Evolutionary conservation across 2,329 filamentous ascomycete species (phyloP), one percentile per base, ranked within the genome.

Genomic region (Penicillium sp.): DNA sequence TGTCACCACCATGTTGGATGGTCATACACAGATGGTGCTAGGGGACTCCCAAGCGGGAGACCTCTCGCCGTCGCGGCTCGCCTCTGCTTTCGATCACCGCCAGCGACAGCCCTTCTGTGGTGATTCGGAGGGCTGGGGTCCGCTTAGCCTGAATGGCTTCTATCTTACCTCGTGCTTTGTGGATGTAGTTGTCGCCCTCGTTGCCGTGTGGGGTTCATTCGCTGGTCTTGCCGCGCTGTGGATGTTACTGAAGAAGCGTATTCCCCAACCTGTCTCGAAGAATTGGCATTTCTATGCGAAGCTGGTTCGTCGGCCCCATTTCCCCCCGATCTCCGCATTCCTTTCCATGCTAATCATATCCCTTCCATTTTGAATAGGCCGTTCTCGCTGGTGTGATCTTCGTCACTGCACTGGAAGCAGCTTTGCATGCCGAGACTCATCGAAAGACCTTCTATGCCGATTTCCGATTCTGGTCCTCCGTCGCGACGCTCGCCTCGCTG

Each of bases 131-230:
- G 96, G 95, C 71, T 99, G 95, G 95, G 96, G 96, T 1, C 95
- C 95, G 25, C 75, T 99, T 74, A 97, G 93, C 78, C 88, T 89
- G 38, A 83, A 88, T 68, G 85, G 94, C 76, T 97, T 92, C 78
- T 95, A 99, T 80, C 93, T 99, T 72, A 98, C 95, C 16, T 94
- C 95, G 43, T 99, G 95, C 81, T 99, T 99, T 75, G 88, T 98
- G 71, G 96, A 99, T 75, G 86, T 96, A 25, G 93, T 92, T 87
- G 86, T 98, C 61, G 87, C 90, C 37, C 80, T 84, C 1, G 91
- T 97, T 30, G 91, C 92, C 8, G 83, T 83, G 14, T 96, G 89
- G 80, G 93, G 94, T 16, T 82, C 97, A 26, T 58, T 97, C 26
- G 84, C 89, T 65, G 95, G 95, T 60, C 83, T 87, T 7, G 83